Evolutionary conservation across 257 asterid species (phyloP).

Genomic region (Gardenia jasminoides): DNA sequence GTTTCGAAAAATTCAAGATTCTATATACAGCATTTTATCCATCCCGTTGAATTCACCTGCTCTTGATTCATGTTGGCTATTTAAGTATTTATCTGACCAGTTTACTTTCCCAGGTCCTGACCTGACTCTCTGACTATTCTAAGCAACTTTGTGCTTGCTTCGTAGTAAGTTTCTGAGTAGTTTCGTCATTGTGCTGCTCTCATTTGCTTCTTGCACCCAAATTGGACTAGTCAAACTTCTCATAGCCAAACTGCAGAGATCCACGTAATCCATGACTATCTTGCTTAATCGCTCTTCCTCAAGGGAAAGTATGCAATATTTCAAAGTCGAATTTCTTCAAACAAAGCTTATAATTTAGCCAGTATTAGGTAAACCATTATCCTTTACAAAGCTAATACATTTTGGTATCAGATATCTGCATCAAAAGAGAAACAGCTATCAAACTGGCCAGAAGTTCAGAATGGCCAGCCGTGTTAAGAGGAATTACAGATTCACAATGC

Average conservation of each 20-base stretch:
- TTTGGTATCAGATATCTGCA: background rate
- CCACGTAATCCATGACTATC: no score
- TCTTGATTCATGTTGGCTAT: no score
- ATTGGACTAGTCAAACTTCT: constrained; percentile 1
- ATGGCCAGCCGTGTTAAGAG: background rate
- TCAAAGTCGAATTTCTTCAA: background rate
- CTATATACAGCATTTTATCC: no score
- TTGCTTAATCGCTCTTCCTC: no score
- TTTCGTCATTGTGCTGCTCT: background rate
- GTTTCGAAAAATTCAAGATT: no score
- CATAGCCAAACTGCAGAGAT: background rate
- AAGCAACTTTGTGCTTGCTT: no score
- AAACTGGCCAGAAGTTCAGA: background rate
- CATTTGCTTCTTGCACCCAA: no score
- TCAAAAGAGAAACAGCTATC: background rate
- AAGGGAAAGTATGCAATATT: background rate
- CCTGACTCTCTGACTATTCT: background rate
- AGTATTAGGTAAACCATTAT: no score
- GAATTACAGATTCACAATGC: constrained; percentile 5
- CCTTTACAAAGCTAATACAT: no score
- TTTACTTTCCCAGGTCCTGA: background rate
- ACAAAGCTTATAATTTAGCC: no score
- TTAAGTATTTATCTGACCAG: background rate
- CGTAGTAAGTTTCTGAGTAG: no score
- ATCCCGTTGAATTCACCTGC: no score